These are phyloP conservation scores for Populus nigra DNA, from an alignment of 345 rosid genomes.

Conservation along the genomic window DNA sequence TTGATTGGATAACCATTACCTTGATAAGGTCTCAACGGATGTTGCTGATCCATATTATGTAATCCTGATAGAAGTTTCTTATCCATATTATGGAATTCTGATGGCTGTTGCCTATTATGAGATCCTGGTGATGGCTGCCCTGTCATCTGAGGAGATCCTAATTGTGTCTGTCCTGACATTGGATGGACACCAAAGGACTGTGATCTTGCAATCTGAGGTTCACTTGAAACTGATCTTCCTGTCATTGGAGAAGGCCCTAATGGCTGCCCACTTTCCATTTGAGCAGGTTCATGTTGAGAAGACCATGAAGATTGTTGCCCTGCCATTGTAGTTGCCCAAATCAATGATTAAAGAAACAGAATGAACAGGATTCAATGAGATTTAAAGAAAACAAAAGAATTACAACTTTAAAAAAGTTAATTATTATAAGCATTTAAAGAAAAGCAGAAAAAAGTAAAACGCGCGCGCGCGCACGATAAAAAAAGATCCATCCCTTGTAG, in stretches of 20 bases:
- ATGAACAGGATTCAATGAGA: neutral
- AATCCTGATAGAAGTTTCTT: too few relatives aligned
- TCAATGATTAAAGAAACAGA: neutral
- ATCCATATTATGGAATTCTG: neutral
- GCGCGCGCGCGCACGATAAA: too few relatives aligned
- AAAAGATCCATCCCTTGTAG: too few relatives aligned
- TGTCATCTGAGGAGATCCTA: conserved; percentile 14
- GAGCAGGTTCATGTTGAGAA: conserved; percentile 10
- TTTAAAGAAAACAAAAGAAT: neutral
- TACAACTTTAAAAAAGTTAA: neutral
- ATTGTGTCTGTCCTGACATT: conserved; percentile 7
- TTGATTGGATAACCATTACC: neutral
- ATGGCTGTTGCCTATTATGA: conserved; percentile 8
- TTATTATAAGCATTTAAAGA: neutral
- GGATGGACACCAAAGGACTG: conserved; percentile 11
- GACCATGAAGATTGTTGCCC: neutral
- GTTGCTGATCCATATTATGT: conserved; percentile 13
- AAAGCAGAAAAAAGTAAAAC: too few relatives aligned
- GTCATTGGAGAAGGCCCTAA: neutral
- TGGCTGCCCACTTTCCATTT: neutral
- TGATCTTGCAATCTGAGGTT: conserved; percentile 9
- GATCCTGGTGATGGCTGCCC: conserved; percentile 22
- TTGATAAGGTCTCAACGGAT: conserved; percentile 22
- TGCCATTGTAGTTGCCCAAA: neutral
- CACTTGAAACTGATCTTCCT: conserved; percentile 4